Base-by-base conservation (phyloP, 1,284 basidiomycete genomes). In the Peniophora sp. region DNA sequence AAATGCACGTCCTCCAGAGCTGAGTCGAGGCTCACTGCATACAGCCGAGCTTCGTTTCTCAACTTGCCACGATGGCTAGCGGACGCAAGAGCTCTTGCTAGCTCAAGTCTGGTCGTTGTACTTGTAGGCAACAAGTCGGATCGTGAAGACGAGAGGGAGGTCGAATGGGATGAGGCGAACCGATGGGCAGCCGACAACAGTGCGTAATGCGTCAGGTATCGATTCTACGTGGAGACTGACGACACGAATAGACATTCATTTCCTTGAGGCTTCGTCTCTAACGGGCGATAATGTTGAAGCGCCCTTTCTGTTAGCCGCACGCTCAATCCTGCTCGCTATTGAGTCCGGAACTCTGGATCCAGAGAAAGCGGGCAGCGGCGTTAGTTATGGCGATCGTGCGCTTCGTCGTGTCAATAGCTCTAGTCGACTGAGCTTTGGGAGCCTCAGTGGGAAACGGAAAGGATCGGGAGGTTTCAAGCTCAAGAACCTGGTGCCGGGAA, bases 111-210 rank as follows among this genome's bases (percentile, higher is more conserved):
- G 1, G 90, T 95, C 27, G 84, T 87, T 0, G 92, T 97, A 3
- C 71, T 99, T 3, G 94, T 98, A 5, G 96, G 96, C 27, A 98
- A 96, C 70, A 98, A 99, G 72, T 81, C 88, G 12, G 96, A 99
- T 64, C 76, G 83, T 55, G 95, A 97, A 58, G 94, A 97, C 50
- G 92, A 97, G 44, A 74, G 96, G 48, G 89, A 98, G 65, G 94
- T 99, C 20, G 91, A 95, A 59, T 96, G 90, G 80, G 76, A 86
- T 17, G 96, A 99, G 69, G 96, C 92, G 8, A 92, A 89, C 62
- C 76, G 81, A 62, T 99, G 93, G 92, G 96, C 96, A 22, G 85
- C 92, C 50, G 91, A 95, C 65, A 92, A 98, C 64, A 88, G 92
- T 92, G 54, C 48, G 57, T 50, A 23, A 24, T 32, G 2, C 14